Conservation (phyloP, 2,329 filamentous ascomycete genomes). For the Xylariaceae sp. region DNA sequence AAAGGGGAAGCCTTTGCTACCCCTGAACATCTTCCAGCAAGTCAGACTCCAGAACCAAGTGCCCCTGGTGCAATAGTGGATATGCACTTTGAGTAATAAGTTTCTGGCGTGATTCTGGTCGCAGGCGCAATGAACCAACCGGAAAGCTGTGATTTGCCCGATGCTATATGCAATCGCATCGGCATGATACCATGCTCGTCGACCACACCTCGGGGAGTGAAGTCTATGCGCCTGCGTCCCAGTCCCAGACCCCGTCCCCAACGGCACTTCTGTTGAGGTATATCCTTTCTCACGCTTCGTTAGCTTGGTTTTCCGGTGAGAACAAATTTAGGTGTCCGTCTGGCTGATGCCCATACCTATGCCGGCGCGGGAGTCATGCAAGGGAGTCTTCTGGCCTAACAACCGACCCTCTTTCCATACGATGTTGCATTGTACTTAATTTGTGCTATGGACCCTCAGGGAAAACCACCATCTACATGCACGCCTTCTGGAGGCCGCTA, state of each 20-base stretch:
- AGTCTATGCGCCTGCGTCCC: conserved; percentile 1
- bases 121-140: conserved; percentile 1
- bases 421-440: conserved; percentile 2
- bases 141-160: background rate
- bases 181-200: background rate
- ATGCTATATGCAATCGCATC: background rate
- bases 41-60: background rate
- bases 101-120: background rate
- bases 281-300: background rate
- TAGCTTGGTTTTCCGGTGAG: background rate
- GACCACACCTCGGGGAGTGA: background rate
- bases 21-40: background rate
- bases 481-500: conserved; percentile 2
- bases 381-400: background rate
- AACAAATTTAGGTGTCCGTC: background rate
- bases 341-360: background rate
- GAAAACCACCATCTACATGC: conserved; percentile 1
- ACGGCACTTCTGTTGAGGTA: background rate
- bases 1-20: background rate
- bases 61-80: conserved; percentile 1
- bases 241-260: background rate
- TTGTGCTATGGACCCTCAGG: background rate
- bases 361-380: conserved; percentile 1
- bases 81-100: background rate
- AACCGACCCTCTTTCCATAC: background rate